These are phyloP conservation scores for Colletotrichum tropicicola DNA, from an alignment of 2,329 filamentous ascomycete species.

Conservation along the genomic window DNA sequence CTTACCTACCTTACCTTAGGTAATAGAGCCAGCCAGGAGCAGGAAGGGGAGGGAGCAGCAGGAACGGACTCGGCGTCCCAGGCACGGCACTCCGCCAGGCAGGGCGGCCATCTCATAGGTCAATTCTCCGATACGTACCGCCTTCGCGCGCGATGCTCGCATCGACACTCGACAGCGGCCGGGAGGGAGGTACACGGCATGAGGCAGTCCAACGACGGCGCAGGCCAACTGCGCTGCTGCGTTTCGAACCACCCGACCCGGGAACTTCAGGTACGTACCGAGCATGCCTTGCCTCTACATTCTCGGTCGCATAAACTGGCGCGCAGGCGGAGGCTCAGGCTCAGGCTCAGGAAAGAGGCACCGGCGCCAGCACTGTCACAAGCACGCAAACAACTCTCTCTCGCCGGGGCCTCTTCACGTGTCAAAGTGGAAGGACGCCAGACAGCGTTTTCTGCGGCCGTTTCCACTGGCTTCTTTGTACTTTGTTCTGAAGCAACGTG, in stretches of 20 bases:
- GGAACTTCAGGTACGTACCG: too few relatives aligned
- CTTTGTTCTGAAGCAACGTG: conserved; percentile 21
- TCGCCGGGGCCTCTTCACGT: conserved; percentile 23
- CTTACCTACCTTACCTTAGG: not conserved
- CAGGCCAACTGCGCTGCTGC: too few relatives aligned
- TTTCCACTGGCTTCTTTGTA: conserved; percentile 17
- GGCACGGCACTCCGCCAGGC: not conserved
- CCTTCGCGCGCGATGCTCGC: too few relatives aligned
- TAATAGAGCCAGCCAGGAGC: not conserved
- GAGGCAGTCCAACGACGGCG: too few relatives aligned
- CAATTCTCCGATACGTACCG: not conserved
- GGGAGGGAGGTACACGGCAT: too few relatives aligned
- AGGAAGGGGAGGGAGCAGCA: conserved; percentile 1
- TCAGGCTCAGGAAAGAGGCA: not conserved
- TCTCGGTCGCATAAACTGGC: not conserved
- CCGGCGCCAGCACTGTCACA: not conserved
- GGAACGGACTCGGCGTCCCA: conserved; percentile 3
- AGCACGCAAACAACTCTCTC: not conserved
- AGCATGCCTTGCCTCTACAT: too few relatives aligned
- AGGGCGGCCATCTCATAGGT: conserved; percentile 2
- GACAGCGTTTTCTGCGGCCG: not conserved
- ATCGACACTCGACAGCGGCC: too few relatives aligned
- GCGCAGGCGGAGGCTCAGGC: not conserved
- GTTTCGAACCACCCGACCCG: too few relatives aligned
- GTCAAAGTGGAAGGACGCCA: not conserved